Evolutionary conservation across 2,329 filamentous ascomycete genomes (phyloP).

Genomic region (Trichophyton simii): DNA sequence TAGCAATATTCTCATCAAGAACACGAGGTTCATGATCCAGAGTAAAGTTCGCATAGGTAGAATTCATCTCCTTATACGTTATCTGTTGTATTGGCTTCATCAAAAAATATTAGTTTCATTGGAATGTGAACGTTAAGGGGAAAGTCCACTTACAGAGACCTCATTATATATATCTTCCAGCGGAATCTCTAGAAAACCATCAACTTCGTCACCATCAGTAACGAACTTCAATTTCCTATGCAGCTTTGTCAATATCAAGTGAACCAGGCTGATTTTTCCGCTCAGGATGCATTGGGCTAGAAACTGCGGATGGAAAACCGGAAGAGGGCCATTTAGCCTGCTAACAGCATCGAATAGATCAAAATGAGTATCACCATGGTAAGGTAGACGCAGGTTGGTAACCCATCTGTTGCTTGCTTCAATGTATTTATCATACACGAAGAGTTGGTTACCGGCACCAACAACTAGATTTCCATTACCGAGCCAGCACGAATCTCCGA

Average conservation of each 20-base stretch:
- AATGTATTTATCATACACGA: slow-evolving; percentile 68
- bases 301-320: slow-evolving; percentile 85
- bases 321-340: slow-evolving; percentile 72
- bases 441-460: slow-evolving; percentile 81
- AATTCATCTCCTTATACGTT: slow-evolving; percentile 37
- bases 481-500: slow-evolving; percentile 88
- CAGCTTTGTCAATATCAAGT: slow-evolving; percentile 58
- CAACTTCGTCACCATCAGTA: slow-evolving; percentile 65
- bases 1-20: slow-evolving; percentile 60
- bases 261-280: slow-evolving; percentile 61
- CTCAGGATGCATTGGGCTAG: slow-evolving; percentile 73
- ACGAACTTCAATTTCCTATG: slow-evolving; percentile 70
- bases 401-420: slow-evolving; percentile 50
- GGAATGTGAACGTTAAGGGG: not conserved
- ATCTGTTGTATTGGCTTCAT: slow-evolving; percentile 25
- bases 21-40: slow-evolving; percentile 46
- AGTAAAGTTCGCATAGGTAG: slow-evolving; percentile 40
- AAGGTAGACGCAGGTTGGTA: slow-evolving; percentile 41
- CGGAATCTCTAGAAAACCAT: slow-evolving; percentile 57
- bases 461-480: slow-evolving; percentile 74
- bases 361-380: slow-evolving; percentile 38
- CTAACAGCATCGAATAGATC: slow-evolving; percentile 74
- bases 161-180: slow-evolving; percentile 38
- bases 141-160: slow-evolving; percentile 28
- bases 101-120: not conserved